Evolutionary conservation across 176 grass and related monocot genomes (phyloP), one percentile per base, ranked within the genome.

Genomic region (Luzula sylvatica): DNA sequence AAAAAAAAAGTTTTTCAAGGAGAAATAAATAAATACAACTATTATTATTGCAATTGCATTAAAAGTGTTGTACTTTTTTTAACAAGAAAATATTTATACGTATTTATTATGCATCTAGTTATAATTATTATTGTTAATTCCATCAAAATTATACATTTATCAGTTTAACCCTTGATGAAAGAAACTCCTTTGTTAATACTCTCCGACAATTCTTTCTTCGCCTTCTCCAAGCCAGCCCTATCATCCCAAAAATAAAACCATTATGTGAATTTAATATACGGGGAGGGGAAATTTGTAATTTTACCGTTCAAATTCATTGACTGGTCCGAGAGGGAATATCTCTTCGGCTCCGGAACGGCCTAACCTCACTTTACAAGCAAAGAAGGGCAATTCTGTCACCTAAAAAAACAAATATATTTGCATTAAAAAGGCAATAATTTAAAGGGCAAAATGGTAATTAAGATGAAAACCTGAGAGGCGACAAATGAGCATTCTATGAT

Each of bases 241-340:
- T 27, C 21, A 23, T 20, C 26, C n/a, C 27, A 69, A 70, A 46
- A 53, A 5, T 26, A 21, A 64, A 15, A 53, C 23, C 26, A 67
- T 40, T 60, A 22, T 52, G 35, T 29, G 13, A 13, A 38, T 38
- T 14, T 6, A 39, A 50, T 32, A 2, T 65, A 14, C 8, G 7
- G 9, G 23, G 32, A 5, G 32, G 19, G 9, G 21, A 42, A 39
- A 13, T 19, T 39, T 15, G 30, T 59, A 35, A 35, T 35, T 35
- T 35, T 35, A 98, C 92, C 92, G 86, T 78, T 98, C 92, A n/a
- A 87, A 87, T 52, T 90, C 78, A 52, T 98, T 90, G 42, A 98
- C 49, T 3, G 78, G 92, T 41, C 92, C 92, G 77, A 90, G 81
- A 61, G 92, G 78, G 47, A 83, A 76, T 56, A 98, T 65, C 60